phyloP scores from a whole-genome alignment of 345 rosid genomes.

The Salix dunnii region DNA sequence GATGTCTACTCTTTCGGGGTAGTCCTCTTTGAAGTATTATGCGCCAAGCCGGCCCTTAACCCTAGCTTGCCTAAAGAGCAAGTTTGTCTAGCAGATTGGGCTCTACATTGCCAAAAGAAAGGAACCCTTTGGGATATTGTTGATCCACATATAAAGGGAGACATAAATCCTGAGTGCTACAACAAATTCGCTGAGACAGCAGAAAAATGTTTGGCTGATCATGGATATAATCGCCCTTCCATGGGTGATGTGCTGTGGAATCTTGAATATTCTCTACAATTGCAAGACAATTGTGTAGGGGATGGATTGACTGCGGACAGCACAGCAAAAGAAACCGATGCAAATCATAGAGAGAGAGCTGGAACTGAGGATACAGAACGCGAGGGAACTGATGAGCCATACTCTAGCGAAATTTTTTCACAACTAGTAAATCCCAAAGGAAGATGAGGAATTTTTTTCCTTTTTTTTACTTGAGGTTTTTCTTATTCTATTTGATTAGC shows the following conservation, averaged over 20 bases:
- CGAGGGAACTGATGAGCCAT: conserved; percentile 14
- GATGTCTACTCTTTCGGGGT: conserved; percentile 33
- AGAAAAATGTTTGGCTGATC: conserved; percentile 24
- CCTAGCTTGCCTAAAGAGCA: conserved; percentile 29
- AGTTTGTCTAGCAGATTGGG: conserved; percentile 33
- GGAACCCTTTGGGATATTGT: conserved; percentile 20
- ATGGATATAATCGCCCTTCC: conserved; percentile 25
- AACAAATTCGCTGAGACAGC: conserved; percentile 28
- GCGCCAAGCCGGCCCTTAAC: conserved; percentile 25
- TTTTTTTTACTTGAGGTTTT: background rate
- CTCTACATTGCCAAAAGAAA: conserved; percentile 23
- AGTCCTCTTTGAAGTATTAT: conserved; percentile 25
- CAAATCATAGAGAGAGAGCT: conserved; percentile 6
- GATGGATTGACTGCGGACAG: conserved; percentile 6
- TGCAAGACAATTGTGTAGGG: conserved; percentile 29
- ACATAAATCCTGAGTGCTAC: conserved; percentile 15
- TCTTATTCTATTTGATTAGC: background rate
- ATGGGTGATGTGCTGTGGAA: conserved; percentile 36
- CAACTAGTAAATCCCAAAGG: conserved; percentile 38
- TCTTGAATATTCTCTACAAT: conserved; percentile 24
- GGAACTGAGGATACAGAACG: conserved; percentile 23
- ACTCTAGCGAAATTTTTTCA: conserved; percentile 23
- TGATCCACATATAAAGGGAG: conserved; percentile 18
- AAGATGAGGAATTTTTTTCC: conserved; percentile 24
- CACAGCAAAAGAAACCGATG: conserved; percentile 11